phyloP scores from a whole-genome alignment of 2,329 filamentous ascomycete genomes.

The Neospermospora avenae region DNA sequence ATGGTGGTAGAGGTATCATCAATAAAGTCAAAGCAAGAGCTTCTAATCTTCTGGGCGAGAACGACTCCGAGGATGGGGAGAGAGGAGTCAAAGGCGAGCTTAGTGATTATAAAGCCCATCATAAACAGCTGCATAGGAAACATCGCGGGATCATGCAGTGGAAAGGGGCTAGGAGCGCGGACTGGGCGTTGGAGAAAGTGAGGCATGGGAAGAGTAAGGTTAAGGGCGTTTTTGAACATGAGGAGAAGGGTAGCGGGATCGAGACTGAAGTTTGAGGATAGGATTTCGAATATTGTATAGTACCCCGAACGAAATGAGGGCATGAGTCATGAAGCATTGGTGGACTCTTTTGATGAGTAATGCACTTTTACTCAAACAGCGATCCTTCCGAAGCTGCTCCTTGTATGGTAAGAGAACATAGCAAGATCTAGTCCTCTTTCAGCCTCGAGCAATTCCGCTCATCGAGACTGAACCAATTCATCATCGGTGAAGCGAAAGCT shows the following conservation, averaged over 20 bases:
- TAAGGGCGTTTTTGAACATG: conserved; percentile 51
- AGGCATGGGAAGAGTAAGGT: conserved; percentile 46
- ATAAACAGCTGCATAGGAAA: conserved; percentile 58
- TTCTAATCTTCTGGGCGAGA: conserved; percentile 37
- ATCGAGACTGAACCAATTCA: no score
- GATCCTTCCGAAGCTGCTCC: no score
- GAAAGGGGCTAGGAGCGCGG: conserved; percentile 49
- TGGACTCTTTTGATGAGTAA: not conserved
- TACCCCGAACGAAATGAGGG: no score
- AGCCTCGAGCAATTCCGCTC: no score
- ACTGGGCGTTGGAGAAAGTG: conserved; percentile 58
- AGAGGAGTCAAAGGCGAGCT: conserved; percentile 49
- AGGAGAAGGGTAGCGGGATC: conserved; percentile 54
- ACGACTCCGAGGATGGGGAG: conserved; percentile 41
- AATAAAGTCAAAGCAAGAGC: conserved; percentile 20
- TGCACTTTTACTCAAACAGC: no score
- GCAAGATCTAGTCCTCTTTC: no score
- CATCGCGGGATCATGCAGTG: conserved; percentile 74
- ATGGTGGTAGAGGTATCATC: conserved; percentile 13
- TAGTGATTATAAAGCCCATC: conserved; percentile 58
- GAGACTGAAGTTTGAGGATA: conserved; percentile 62
- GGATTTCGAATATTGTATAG: not conserved
- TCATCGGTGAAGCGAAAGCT: no score
- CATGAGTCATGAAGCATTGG: not conserved
- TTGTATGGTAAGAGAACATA: no score